Percentiles rank a stretch among this genome's conserved stretches.
Evolutionary conservation across 2,329 filamentous ascomycete species (phyloP).

Genomic region (Sporothrix mexicana): DNA sequence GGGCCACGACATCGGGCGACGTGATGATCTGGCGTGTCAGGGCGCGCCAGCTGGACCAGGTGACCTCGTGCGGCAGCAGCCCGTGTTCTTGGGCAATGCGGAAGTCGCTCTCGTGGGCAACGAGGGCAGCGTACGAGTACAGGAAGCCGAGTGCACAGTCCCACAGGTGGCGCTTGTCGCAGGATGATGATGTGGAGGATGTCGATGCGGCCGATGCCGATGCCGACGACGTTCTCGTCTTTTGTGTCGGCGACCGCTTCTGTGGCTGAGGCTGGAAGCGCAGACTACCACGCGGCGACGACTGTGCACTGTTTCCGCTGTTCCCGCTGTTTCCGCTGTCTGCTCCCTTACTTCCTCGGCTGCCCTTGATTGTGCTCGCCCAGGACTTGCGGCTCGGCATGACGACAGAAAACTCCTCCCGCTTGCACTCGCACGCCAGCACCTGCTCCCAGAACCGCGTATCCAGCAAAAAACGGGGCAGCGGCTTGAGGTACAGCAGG

Average conservation of each 20-base stretch:
- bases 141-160: conserved; percentile 49
- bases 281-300: not conserved
- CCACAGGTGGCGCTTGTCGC: conserved; percentile 37
- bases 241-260: not conserved
- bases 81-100: conserved; percentile 45
- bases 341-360: too few species aligned
- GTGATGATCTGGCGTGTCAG: conserved; percentile 44
- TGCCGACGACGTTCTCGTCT: not conserved
- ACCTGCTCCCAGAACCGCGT: conserved; percentile 41
- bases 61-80: conserved; percentile 46
- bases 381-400: not conserved
- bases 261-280: not conserved
- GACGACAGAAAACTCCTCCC: not conserved
- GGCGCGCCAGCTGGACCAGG: conserved; percentile 50
- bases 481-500: conserved; percentile 45
- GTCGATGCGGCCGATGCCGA: not conserved
- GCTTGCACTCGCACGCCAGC: conserved; percentile 35
- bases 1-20: conserved; percentile 42
- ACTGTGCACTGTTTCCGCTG: conserved; percentile 9
- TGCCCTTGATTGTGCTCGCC: not conserved
- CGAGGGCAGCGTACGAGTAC: conserved; percentile 47
- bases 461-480: conserved; percentile 47
- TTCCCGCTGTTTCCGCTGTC: not conserved
- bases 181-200: conserved; percentile 26
- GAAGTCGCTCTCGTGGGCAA: conserved; percentile 49